These are phyloP conservation scores for Boletales sp. DNA, from an alignment of 768 basidiomycete species.

Conservation along the genomic window DNA sequence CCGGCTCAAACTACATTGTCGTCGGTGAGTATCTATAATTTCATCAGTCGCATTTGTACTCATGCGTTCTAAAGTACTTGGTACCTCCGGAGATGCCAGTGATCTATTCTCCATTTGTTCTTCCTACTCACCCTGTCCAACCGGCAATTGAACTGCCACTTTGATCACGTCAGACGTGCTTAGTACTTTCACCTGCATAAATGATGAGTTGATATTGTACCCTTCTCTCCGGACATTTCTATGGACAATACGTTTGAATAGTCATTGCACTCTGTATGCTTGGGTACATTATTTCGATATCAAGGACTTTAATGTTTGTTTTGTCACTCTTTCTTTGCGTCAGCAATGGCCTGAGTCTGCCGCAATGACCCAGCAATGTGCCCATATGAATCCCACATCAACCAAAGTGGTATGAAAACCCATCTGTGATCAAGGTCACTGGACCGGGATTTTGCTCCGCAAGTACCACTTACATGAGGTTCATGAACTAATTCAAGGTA, in stretches of 20 bases:
- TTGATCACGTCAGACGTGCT: no score
- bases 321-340: conserved; percentile 32
- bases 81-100: conserved; percentile 64
- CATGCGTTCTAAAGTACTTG: conserved; percentile 45
- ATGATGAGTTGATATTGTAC: conserved; percentile 1
- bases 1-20: conserved; percentile 50
- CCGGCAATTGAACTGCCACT: no score
- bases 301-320: background rate
- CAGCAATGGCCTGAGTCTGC: conserved; percentile 26
- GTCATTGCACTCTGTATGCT: no score
- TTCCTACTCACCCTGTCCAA: no score
- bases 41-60: background rate
- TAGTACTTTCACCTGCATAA: background rate
- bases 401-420: conserved; percentile 71
- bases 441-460: background rate
- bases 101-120: conserved; percentile 52
- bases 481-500: conserved; percentile 63
- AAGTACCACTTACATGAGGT: conserved; percentile 54
- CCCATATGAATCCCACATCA: conserved; percentile 76
- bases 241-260: conserved; percentile 9
- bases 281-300: background rate
- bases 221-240: conserved; percentile 8
- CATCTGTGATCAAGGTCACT: conserved; percentile 46
- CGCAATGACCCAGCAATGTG: conserved; percentile 65
- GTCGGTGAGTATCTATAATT: conserved; percentile 46